phyloP scores from a whole-genome alignment of 805 yeast species.

The Candida nitratophila region DNA sequence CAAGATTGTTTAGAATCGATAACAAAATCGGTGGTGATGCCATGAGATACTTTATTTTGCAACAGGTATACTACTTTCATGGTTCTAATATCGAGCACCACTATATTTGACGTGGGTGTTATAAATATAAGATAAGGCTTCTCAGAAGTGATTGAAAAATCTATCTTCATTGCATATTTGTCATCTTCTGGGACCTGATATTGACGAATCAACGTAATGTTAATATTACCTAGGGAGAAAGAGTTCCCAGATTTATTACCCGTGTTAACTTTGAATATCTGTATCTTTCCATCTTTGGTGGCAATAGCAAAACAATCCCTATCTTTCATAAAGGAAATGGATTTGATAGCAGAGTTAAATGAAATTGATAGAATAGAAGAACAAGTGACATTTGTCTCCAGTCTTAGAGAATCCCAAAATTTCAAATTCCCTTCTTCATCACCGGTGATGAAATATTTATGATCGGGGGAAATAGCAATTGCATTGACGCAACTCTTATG shows the following conservation, averaged over 20 bases:
- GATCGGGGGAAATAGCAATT: constrained; percentile 52
- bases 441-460: constrained; percentile 66
- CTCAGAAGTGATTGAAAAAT: constrained; percentile 32
- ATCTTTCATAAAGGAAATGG: constrained; percentile 43
- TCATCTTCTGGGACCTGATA: constrained; percentile 27
- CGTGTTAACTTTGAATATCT: constrained; percentile 33
- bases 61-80: constrained; percentile 38
- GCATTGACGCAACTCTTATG: constrained; percentile 53
- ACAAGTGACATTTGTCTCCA: constrained; percentile 55
- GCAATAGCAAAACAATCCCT: constrained; percentile 55
- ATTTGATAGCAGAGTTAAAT: constrained; percentile 42
- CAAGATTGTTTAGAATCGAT: constrained; percentile 49
- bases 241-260: constrained; percentile 6
- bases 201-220: constrained; percentile 30
- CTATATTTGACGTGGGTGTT: constrained; percentile 46
- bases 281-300: constrained; percentile 38
- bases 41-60: constrained; percentile 56
- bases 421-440: constrained; percentile 67
- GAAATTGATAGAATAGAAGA: constrained; percentile 40
- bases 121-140: constrained; percentile 39
- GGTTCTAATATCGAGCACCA: constrained; percentile 50
- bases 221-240: background rate
- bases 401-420: constrained; percentile 67
- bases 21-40: constrained; percentile 54
- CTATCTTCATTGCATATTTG: constrained; percentile 36